A percentile compares a stretch with the other conserved stretches of the same genome.
These are phyloP conservation scores for Pterocarpus macrocarpus DNA, from an alignment of 306 rosid genomes.

Conservation along the genomic window DNA sequence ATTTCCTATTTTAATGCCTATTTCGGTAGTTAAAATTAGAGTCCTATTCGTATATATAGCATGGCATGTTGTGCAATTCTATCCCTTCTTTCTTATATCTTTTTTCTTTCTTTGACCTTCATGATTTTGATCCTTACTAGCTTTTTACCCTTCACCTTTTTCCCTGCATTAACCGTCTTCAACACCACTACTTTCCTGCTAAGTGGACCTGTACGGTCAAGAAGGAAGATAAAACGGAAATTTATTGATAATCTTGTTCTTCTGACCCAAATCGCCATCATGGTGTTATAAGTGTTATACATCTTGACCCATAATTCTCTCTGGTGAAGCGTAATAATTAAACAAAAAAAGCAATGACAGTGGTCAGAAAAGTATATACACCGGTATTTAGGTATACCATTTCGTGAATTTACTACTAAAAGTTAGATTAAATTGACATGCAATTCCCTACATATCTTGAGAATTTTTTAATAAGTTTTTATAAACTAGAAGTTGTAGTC, in stretches of 20 bases:
- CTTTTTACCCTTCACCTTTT: conserved; percentile 24
- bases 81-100: not conserved
- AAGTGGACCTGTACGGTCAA: not conserved
- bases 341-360: not conserved
- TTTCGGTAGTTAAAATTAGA: not conserved
- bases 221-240: not conserved
- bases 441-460: not conserved
- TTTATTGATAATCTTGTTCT: not conserved
- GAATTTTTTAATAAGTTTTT: not conserved
- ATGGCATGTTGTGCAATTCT: not conserved
- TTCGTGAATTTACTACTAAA: not conserved
- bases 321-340: not conserved
- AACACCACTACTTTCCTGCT: not conserved
- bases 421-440: not conserved
- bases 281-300: not conserved
- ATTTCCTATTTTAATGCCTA: not conserved
- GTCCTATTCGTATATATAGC: not conserved
- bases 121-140: not conserved
- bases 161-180: not conserved
- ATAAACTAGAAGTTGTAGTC: not conserved
- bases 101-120: not conserved
- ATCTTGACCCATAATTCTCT: not conserved
- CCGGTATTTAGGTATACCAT: not conserved
- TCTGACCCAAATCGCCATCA: not conserved
- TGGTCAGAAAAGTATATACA: not conserved